Base-by-base conservation (phyloP, 495 filamentous ascomycete species). In the Sabuloglossum arenarium region DNA sequence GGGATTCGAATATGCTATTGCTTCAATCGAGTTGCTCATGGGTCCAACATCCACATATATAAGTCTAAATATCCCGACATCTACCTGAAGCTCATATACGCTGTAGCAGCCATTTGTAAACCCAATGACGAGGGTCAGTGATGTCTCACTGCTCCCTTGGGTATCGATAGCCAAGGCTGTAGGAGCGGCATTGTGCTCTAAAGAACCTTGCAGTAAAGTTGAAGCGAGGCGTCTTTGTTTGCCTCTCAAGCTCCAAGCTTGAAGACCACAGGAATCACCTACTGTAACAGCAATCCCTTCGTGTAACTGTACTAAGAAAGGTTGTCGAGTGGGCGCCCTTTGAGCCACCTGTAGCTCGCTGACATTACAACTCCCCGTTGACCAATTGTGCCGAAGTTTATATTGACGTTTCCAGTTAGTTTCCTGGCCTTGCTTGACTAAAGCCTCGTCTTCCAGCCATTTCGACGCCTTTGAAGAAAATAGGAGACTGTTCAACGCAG, bases 371-470 rank as follows among this genome's bases (percentile, higher is more conserved):
- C 78, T 80, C 25, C 91, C 91, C 59, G 75, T 79, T 19, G 81
- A 78, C 91, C 91, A 98, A 66, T 97, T 97, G 63, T 96, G 84
- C 53, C 85, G 77, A 32, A 96, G 73, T 62, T 83, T 88, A 67
- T 89, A 98, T 61, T 91, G 84, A 54, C 75, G 74, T 71, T 96
- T 96, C 91, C 91, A 98, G 66, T 85, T 75, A 14, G 78, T 84
- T 23, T 65, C 61, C 23, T 59, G 66, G 32, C 70, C 74, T 29
- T 70, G 72, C 45, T 69, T 68, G 19, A 78, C 71, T 25, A 84
- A 66, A 58, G 75, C 72, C 56, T 75, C 71, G 57, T 80, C 86
- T 56, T 86, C 85, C n/a, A 88, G 75, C 90, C 90, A 94, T 68
- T 82, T 81, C 16, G 86, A 81, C 45, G 79, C 70, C 53, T 77